Base-by-base conservation (phyloP, 352 stramenopile species). In the Aphanomyces euteiches region DNA sequence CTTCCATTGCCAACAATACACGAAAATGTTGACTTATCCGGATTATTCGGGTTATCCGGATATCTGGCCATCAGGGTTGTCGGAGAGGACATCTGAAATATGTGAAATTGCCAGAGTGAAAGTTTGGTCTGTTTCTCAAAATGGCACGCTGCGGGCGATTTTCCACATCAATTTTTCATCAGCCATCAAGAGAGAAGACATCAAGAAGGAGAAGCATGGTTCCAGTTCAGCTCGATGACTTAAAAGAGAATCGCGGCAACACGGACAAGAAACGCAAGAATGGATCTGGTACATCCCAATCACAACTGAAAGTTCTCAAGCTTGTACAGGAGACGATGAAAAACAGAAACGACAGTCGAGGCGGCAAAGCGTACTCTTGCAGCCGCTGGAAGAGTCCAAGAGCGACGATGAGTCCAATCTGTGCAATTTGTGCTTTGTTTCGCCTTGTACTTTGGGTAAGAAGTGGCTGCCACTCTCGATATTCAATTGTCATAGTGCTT, bases 371-470 rank as follows among this genome's bases (percentile, higher is more conserved):
- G 19, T 54, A 54, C 4, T 66, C 4, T 34, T 66, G 19, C 34
- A 12, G n/a, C 15, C 6, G 38, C 19, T 10, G 12, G 4, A 59
- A 10, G 58, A 66, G 15, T 28, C 15, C 43, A 53, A 10, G 43
- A 7, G 47, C n/a, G 63, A 58, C 36, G 63, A 69, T 13, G 41
- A 67, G 7, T 8, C 34, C 13, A 41, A 69, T n/a, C 43, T 69
- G 47, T 69, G 63, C 45, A 69, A 69, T 38, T 43, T 69, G 13
- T 69, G 63, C 63, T 69, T 69, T 60, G 63, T 39, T 6, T 5
- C 54, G 50, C 5, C 21, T 8, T 50, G 54, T 12, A 34, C 63
- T 39, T 28, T 69, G 7, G 63, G 63, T 69, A 69, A 17, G 36
- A 17, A 7, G n/a, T n/a, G 5, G 8, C n/a, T 69, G 41, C 38